Conservation (phyloP, 441 rosid species). For the Codiaeum variegatum region DNA sequence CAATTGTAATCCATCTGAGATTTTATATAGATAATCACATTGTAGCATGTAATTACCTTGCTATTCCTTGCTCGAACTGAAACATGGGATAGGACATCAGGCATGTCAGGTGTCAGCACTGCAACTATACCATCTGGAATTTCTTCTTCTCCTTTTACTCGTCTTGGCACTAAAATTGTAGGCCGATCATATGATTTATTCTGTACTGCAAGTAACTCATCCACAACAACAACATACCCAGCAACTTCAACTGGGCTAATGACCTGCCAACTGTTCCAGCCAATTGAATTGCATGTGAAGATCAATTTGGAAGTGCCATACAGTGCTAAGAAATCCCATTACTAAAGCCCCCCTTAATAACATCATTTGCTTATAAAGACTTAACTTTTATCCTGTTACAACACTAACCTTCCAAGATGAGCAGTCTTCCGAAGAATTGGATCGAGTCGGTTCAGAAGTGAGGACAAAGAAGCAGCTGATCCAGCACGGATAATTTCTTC, state of each 20-base stretch:
- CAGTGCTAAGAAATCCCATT: slow-evolving; percentile 16
- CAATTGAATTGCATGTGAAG: slow-evolving; percentile 30
- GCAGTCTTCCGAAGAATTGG: slow-evolving; percentile 96
- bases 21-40: slow-evolving; percentile 22
- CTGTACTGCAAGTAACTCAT: slow-evolving; percentile 83
- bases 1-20: slow-evolving; percentile 18
- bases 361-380: background rate
- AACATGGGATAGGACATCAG: slow-evolving; percentile 98
- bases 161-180: slow-evolving; percentile 83
- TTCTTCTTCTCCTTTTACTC: slow-evolving; percentile 98
- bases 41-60: slow-evolving; percentile 53
- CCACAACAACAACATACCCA: slow-evolving; percentile 81
- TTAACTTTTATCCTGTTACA: slow-evolving; percentile 1
- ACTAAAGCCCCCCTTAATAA: slow-evolving; percentile 4
- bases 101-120: slow-evolving; percentile 98
- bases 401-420: slow-evolving; percentile 83
- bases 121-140: slow-evolving; percentile 97
- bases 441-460: slow-evolving; percentile 84
- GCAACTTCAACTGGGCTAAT: slow-evolving; percentile 89
- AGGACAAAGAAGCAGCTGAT: slow-evolving; percentile 89
- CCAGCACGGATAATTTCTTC: slow-evolving; percentile 98
- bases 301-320: slow-evolving; percentile 19
- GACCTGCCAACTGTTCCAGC: slow-evolving; percentile 91
- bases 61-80: slow-evolving; percentile 98
- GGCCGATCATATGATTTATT: slow-evolving; percentile 73